These are phyloP conservation scores for Tanacetum coccineum DNA, from an alignment of 129 eudicot species.

Conservation along the genomic window DNA sequence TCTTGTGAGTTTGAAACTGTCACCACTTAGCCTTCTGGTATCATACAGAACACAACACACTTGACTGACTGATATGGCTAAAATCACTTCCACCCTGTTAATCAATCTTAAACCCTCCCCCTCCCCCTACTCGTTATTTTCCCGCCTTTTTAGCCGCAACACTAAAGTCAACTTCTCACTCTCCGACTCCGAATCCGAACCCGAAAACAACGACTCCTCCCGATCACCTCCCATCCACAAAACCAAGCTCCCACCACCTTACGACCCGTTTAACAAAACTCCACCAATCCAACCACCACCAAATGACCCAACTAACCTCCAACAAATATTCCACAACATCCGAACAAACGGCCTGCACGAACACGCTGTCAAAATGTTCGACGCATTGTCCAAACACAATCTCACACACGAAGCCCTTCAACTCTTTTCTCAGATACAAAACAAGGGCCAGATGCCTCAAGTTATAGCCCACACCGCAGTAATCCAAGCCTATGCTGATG, in stretches of 20 bases:
- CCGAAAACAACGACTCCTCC: too few relatives aligned
- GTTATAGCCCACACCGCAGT: slow-evolving; percentile 89
- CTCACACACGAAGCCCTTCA: slow-evolving; percentile 84
- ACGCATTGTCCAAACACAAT: slow-evolving; percentile 83
- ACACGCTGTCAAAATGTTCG: slow-evolving; percentile 92
- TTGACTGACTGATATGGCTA: slow-evolving; percentile 16
- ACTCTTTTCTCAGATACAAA: slow-evolving; percentile 58
- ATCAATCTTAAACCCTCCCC: slow-evolving; percentile 21
- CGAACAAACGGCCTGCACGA: slow-evolving; percentile 63
- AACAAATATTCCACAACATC: slow-evolving; percentile 59
- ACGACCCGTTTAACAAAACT: slow-evolving; percentile 69
- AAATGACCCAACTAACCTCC: slow-evolving; percentile 71
- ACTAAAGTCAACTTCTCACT: slow-evolving; percentile 58
- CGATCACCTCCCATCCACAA: slow-evolving; percentile 24
- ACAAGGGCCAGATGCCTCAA: slow-evolving; percentile 79
- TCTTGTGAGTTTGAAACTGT: too few relatives aligned
- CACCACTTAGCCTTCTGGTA: too few relatives aligned
- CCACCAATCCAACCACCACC: slow-evolving; percentile 42
- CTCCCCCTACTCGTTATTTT: slow-evolving; percentile 2
- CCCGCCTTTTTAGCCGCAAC: slow-evolving; percentile 41
- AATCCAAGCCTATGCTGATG: slow-evolving; percentile 66
- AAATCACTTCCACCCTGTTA: slow-evolving; percentile 22
- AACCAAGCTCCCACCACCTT: slow-evolving; percentile 65
- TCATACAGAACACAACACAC: too few relatives aligned
- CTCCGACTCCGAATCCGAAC: slow-evolving; percentile 37